phyloP scores from a whole-genome alignment of 805 yeast genomes.

The Lachancea meyersii region DNA sequence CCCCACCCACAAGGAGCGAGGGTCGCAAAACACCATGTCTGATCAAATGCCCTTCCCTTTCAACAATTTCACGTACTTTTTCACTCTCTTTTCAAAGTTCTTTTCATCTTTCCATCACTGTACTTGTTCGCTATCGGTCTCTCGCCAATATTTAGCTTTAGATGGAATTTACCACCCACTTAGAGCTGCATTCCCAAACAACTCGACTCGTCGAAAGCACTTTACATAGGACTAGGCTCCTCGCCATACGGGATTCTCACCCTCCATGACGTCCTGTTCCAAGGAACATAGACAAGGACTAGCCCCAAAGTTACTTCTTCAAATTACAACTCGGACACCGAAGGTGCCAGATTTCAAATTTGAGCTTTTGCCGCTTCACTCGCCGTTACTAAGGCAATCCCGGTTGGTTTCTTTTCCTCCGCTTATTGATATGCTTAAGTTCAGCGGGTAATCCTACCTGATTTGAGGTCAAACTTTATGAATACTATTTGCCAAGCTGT shows the following conservation, averaged over 20 bases:
- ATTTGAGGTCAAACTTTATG: conserved; percentile 36
- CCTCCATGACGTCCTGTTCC: conserved; percentile 40
- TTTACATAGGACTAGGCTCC: conserved; percentile 30
- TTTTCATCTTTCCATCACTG: conserved; percentile 43
- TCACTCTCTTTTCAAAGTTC: conserved; percentile 42
- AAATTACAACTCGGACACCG: conserved; percentile 38
- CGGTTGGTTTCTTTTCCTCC: conserved; percentile 43
- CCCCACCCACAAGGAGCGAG: conserved; percentile 29
- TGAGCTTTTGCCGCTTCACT: conserved; percentile 38
- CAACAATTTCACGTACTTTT: conserved; percentile 42
- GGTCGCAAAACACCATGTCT: conserved; percentile 33
- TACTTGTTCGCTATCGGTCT: conserved; percentile 44
- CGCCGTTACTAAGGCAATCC: conserved; percentile 42
- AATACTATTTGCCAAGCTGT: conserved; percentile 18
- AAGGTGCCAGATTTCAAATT: conserved; percentile 39
- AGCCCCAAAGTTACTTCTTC: conserved; percentile 33
- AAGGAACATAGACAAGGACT: conserved; percentile 35
- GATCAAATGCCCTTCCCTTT: conserved; percentile 40
- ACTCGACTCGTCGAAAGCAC: conserved; percentile 27
- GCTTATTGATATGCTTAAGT: conserved; percentile 42
- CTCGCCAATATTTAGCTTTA: conserved; percentile 43
- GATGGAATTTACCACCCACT: conserved; percentile 35
- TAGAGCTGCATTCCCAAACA: conserved; percentile 39
- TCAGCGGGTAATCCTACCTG: conserved; percentile 39
- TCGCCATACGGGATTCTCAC: conserved; percentile 39